These are phyloP conservation scores for Davidsoniella virescens DNA, from an alignment of 2,329 filamentous ascomycete genomes.

Conservation along the genomic window DNA sequence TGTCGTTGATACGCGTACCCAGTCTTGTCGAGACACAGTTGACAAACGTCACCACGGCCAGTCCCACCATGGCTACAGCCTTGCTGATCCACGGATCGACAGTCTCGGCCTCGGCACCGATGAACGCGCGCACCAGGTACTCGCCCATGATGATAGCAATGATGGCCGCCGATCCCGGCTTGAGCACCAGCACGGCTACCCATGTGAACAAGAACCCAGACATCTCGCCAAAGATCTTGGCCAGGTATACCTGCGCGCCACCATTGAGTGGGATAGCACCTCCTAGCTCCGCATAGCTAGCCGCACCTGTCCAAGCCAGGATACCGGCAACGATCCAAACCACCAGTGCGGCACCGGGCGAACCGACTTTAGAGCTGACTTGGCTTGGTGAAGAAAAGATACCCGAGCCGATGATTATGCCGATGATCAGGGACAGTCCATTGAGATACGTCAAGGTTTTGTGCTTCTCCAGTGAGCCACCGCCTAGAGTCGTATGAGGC, in stretches of 20 bases:
- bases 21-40: constrained; percentile 86
- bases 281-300: constrained; percentile 88
- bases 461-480: constrained; percentile 77
- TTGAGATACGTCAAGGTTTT: constrained; percentile 94
- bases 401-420: constrained; percentile 86
- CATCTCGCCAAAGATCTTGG: constrained; percentile 91
- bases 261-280: constrained; percentile 93
- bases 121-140: constrained; percentile 76
- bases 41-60: constrained; percentile 62
- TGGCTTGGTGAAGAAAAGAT: constrained; percentile 93
- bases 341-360: constrained; percentile 75
- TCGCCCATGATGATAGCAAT: constrained; percentile 97
- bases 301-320: constrained; percentile 87
- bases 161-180: constrained; percentile 85
- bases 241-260: constrained; percentile 81
- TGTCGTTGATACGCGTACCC: constrained; percentile 72
- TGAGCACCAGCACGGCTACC: constrained; percentile 86
- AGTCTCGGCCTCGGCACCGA: constrained; percentile 70
- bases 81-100: constrained; percentile 85
- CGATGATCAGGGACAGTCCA: constrained; percentile 77
- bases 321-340: constrained; percentile 86
- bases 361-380: constrained; percentile 82
- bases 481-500: constrained; percentile 34
- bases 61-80: constrained; percentile 59
- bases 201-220: constrained; percentile 90